Evolutionary conservation across 2,329 filamentous ascomycete species (phyloP).

Genomic region (Verticillium albo-atrum): DNA sequence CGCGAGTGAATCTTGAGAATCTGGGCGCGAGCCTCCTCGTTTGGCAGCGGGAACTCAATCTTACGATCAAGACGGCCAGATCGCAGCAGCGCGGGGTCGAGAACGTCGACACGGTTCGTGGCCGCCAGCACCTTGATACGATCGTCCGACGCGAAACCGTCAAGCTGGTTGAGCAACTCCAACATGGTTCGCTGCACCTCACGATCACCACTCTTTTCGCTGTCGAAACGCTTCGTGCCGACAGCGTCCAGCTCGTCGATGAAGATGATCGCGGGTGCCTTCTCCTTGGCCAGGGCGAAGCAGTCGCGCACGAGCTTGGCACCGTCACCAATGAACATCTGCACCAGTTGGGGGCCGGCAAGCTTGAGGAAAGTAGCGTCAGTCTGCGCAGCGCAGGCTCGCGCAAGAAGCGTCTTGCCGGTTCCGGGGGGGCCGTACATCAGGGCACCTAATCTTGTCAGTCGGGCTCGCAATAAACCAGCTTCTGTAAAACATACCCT

Average conservation of each 20-base stretch:
- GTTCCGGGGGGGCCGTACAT: slow-evolving; percentile 97
- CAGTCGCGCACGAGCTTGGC: slow-evolving; percentile 97
- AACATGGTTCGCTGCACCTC: slow-evolving; percentile 99
- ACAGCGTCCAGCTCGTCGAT: slow-evolving; percentile 98
- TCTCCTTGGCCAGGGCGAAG: slow-evolving; percentile 96
- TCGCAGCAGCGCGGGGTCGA: slow-evolving; percentile 86
- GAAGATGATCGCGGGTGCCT: slow-evolving; percentile 98
- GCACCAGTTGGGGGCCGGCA: slow-evolving; percentile 92
- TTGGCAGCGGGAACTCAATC: slow-evolving; percentile 97
- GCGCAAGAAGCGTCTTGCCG: slow-evolving; percentile 85
- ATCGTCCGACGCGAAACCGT: slow-evolving; percentile 95
- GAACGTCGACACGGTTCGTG: slow-evolving; percentile 90
- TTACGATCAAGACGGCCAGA: slow-evolving; percentile 92
- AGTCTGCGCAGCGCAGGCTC: slow-evolving; percentile 95
- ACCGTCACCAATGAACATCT: slow-evolving; percentile 99
- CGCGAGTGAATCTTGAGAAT: slow-evolving; percentile 96
- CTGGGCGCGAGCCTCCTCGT: slow-evolving; percentile 94
- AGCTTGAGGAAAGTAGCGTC: slow-evolving; percentile 99
- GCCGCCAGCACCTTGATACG: slow-evolving; percentile 94
- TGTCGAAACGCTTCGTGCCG: slow-evolving; percentile 98
- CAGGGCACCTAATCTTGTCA: slow-evolving; percentile 64
- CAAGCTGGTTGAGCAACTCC: slow-evolving; percentile 95
- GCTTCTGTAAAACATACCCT: slow-evolving; percentile 73
- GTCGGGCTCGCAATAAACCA: neutral
- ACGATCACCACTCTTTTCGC: slow-evolving; percentile 94